phyloP scores from a whole-genome alignment of 352 stramenopile species.

The Globisporangium emineosum region DNA sequence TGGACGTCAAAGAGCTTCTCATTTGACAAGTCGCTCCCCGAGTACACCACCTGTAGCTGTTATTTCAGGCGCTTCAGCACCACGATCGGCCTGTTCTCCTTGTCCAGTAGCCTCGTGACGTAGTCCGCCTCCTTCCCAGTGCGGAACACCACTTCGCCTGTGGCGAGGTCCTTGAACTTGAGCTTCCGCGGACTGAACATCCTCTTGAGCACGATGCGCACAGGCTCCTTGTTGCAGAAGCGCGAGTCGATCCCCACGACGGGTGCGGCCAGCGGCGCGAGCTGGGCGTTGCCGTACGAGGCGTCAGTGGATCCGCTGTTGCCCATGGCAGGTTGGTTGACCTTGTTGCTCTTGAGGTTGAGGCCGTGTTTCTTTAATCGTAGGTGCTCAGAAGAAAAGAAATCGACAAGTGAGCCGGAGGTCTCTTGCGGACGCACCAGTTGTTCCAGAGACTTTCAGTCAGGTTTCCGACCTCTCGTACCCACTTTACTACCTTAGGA shows the following conservation, averaged over 20 bases:
- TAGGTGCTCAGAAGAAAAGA: not conserved
- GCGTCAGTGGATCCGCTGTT: constrained; percentile 1
- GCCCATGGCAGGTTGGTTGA: not conserved
- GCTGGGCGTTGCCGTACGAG: not conserved
- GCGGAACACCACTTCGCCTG: not conserved
- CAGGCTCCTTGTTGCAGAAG: not conserved
- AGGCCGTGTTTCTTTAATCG: too few relatives aligned
- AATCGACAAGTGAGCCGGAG: not conserved
- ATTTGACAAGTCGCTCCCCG: not conserved
- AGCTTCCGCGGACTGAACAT: not conserved
- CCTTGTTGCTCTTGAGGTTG: not conserved
- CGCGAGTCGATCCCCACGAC: not conserved
- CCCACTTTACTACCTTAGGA: not conserved
- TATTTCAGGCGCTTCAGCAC: not conserved
- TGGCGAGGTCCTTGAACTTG: not conserved
- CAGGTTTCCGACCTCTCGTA: not conserved
- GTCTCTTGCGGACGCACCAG: not conserved
- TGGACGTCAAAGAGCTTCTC: constrained; percentile 2
- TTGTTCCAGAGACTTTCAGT: not conserved
- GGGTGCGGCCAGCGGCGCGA: not conserved
- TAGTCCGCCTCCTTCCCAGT: not conserved
- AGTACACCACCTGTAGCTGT: not conserved
- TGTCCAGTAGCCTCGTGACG: not conserved
- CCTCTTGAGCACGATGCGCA: not conserved
- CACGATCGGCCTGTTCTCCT: not conserved